These are phyloP conservation scores for Nelumbo lutea DNA, from an alignment of 164 flowering plant genomes.

Conservation along the genomic window DNA sequence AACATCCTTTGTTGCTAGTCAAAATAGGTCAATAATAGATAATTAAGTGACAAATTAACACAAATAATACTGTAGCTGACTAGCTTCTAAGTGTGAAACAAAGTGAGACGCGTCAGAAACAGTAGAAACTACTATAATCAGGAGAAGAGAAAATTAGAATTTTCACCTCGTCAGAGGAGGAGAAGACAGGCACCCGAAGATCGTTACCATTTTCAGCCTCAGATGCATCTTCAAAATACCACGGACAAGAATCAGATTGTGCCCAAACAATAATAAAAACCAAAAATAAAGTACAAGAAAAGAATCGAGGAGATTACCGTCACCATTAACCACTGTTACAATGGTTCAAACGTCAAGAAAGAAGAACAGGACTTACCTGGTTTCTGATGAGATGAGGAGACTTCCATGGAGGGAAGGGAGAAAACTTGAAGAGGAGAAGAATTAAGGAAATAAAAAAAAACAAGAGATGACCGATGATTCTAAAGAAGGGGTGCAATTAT, in stretches of 20 bases:
- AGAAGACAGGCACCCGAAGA: conserved; percentile 26
- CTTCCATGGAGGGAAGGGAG: neutral
- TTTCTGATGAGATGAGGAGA: neutral
- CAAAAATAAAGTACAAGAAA: neutral
- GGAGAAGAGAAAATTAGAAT: neutral
- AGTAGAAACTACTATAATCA: neutral
- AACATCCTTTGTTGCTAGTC: no score
- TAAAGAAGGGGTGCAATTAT: no score
- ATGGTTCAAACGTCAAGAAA: neutral
- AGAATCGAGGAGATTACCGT: neutral
- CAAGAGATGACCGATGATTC: no score
- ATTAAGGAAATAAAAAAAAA: neutral
- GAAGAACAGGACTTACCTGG: neutral
- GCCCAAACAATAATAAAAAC: neutral
- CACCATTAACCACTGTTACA: neutral
- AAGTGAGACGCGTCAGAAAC: no score
- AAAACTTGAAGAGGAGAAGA: neutral
- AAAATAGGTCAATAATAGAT: no score
- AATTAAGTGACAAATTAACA: no score
- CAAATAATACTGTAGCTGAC: no score
- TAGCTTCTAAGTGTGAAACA: no score
- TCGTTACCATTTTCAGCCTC: conserved; percentile 33
- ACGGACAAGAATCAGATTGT: conserved; percentile 2
- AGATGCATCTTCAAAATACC: conserved; percentile 23
- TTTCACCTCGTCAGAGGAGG: conserved; percentile 19